These are phyloP conservation scores for Myriosclerotinia curreyana DNA, from an alignment of 2,329 filamentous ascomycete genomes.

Conservation along the genomic window DNA sequence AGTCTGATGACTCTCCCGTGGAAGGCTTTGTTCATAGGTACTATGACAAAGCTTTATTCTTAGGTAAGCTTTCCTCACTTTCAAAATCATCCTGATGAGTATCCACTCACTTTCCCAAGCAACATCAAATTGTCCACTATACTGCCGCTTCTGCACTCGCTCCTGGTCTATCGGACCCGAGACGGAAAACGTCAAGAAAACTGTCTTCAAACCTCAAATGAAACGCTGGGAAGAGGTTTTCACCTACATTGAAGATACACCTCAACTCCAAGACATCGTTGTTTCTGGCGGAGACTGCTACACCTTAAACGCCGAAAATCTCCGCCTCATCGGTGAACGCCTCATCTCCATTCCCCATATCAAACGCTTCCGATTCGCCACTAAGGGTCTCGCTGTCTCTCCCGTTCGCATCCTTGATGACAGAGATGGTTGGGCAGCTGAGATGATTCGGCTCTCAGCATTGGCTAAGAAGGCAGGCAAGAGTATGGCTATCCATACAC, in stretches of 20 bases:
- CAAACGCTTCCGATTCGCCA: slow-evolving; percentile 58
- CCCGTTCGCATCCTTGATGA: slow-evolving; percentile 54
- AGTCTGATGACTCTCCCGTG: slow-evolving; percentile 54
- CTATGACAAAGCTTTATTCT: slow-evolving; percentile 59
- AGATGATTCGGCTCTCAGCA: slow-evolving; percentile 51
- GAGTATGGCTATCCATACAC: slow-evolving; percentile 60
- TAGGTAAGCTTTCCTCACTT: slow-evolving; percentile 45
- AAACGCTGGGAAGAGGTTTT: slow-evolving; percentile 56
- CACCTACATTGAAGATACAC: slow-evolving; percentile 52
- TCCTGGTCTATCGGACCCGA: slow-evolving; percentile 56
- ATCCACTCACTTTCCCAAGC: slow-evolving; percentile 43
- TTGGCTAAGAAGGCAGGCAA: slow-evolving; percentile 53
- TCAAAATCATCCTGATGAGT: neutral
- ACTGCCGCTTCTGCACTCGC: slow-evolving; percentile 61
- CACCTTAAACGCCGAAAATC: slow-evolving; percentile 52
- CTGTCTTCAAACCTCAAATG: slow-evolving; percentile 42
- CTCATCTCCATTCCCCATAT: slow-evolving; percentile 57
- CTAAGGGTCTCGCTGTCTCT: slow-evolving; percentile 59
- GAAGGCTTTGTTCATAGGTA: slow-evolving; percentile 61
- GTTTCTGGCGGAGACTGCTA: slow-evolving; percentile 62
- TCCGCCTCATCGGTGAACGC: slow-evolving; percentile 52
- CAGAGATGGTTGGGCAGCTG: slow-evolving; percentile 52
- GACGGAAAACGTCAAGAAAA: slow-evolving; percentile 51
- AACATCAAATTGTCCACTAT: slow-evolving; percentile 58
- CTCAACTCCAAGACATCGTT: slow-evolving; percentile 55